Evolutionary conservation across 768 basidiomycete species (phyloP).

Genomic region (Suillus variegatus): DNA sequence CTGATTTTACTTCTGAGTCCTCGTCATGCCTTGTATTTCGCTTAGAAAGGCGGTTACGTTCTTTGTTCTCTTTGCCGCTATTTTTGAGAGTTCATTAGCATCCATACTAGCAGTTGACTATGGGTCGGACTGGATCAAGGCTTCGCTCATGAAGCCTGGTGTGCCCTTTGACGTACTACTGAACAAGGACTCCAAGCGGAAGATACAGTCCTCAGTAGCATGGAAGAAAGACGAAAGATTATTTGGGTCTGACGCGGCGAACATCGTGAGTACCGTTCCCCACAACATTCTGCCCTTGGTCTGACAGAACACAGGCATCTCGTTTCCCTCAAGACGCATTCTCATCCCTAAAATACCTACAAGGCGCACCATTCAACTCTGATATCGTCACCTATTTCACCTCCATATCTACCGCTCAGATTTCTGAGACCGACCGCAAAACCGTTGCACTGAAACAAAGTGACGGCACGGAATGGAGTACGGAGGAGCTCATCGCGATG

Average conservation of each 20-base stretch:
- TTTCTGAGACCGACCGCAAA: slow-evolving; percentile 55
- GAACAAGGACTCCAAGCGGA: slow-evolving; percentile 96
- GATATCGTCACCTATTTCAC: slow-evolving; percentile 58
- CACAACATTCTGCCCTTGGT: not conserved
- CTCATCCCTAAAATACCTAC: slow-evolving; percentile 80
- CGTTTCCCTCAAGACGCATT: slow-evolving; percentile 90
- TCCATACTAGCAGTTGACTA: slow-evolving; percentile 96
- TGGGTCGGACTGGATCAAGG: slow-evolving; percentile 97
- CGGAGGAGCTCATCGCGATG: slow-evolving; percentile 93
- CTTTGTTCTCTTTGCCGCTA: slow-evolving; percentile 21
- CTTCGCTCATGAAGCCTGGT: slow-evolving; percentile 92
- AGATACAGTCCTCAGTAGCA: slow-evolving; percentile 86
- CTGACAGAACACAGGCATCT: slow-evolving; percentile 61
- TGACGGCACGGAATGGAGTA: slow-evolving; percentile 70
- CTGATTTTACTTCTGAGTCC: not conserved
- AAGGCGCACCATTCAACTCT: slow-evolving; percentile 68
- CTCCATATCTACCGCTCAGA: slow-evolving; percentile 54
- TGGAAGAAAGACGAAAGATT: slow-evolving; percentile 91
- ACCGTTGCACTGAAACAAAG: slow-evolving; percentile 62
- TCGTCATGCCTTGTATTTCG: slow-evolving; percentile 24
- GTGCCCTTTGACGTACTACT: slow-evolving; percentile 94
- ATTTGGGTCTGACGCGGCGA: slow-evolving; percentile 88
- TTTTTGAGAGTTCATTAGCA: slow-evolving; percentile 47
- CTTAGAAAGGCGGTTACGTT: slow-evolving; percentile 29
- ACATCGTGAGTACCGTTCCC: slow-evolving; percentile 60